phyloP scores from a whole-genome alignment of 1,139 yeast species.

The Yamadazyma triangularis region DNA sequence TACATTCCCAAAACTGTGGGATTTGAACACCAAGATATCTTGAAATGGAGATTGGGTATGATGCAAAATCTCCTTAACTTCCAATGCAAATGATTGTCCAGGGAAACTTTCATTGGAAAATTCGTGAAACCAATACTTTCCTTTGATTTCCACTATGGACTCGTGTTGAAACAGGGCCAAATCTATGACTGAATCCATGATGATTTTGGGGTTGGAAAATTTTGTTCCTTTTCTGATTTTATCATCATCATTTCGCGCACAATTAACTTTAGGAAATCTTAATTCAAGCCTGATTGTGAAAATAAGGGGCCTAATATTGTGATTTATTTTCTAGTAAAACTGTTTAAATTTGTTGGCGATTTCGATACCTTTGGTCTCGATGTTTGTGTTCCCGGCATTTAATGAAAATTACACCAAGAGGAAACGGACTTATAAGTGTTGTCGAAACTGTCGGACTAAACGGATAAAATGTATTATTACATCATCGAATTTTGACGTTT shows the following conservation, averaged over 20 bases:
- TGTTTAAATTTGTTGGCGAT: no score
- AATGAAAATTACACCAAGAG: conserved; percentile 49
- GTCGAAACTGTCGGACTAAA: conserved; percentile 45
- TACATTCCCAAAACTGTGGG: conserved; percentile 76
- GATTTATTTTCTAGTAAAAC: no score
- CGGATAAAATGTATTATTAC: conserved; percentile 35
- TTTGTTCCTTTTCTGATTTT: no score
- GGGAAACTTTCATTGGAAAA: conserved; percentile 33
- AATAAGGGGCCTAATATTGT: no score
- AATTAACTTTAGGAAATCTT: no score
- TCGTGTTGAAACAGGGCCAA: conserved; percentile 21
- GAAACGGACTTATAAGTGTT: conserved; percentile 51
- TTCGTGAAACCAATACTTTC: conserved; percentile 40
- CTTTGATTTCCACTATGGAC: conserved; percentile 21
- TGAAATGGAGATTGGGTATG: conserved; percentile 35
- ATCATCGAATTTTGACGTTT: conserved; percentile 26
- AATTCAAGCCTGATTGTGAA: no score
- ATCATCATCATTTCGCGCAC: no score
- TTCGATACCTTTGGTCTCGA: conserved; percentile 16
- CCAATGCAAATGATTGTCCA: conserved; percentile 42
- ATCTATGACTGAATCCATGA: no score
- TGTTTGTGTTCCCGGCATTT: conserved; percentile 60
- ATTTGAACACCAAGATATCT: conserved; percentile 64
- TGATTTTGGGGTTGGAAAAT: no score
- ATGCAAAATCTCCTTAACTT: conserved; percentile 29